Percentiles rank a stretch among this genome's conserved stretches.
Conservation (phyloP, 225 moss, liverwort and hornwort species). For the Takakia lepidozioides region DNA sequence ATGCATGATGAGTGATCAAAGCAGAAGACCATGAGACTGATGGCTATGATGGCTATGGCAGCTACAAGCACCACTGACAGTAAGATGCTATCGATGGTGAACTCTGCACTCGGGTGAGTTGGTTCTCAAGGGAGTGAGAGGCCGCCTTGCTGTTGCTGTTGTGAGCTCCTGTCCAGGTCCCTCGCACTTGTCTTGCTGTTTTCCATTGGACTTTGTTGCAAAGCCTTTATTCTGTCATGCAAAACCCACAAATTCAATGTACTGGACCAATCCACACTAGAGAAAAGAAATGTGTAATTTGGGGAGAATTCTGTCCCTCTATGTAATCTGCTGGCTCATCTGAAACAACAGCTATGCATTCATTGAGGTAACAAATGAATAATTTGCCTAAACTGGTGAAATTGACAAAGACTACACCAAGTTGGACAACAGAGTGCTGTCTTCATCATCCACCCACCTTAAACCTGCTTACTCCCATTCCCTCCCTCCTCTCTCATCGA, state of each 20-base stretch:
- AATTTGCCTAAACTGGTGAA: background rate
- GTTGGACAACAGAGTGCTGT: background rate
- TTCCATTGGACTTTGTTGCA: slow-evolving; percentile 6
- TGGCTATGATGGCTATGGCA: too few species aligned
- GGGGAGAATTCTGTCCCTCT: background rate
- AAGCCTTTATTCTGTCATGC: slow-evolving; percentile 30
- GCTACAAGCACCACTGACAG: slow-evolving; percentile 15
- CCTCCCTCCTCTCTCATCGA: too few species aligned
- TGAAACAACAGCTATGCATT: slow-evolving; percentile 9
- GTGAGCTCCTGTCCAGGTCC: slow-evolving; percentile 11
- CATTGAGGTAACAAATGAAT: slow-evolving; percentile 32
- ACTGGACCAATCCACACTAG: background rate
- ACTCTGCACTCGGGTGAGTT: slow-evolving; percentile 20
- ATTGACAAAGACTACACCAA: slow-evolving; percentile 1
- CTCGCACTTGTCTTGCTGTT: slow-evolving; percentile 13
- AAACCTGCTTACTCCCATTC: too few species aligned
- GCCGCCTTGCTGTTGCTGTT: slow-evolving; percentile 29
- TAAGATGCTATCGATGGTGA: slow-evolving; percentile 17
- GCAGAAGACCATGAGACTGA: too few species aligned
- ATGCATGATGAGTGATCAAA: too few species aligned
- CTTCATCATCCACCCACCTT: too few species aligned
- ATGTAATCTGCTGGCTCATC: background rate
- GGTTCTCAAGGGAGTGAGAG: slow-evolving; percentile 29
- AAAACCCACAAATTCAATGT: background rate
- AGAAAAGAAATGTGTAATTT: background rate